Conservation (phyloP, 2,329 filamentous ascomycete genomes). For the Botrytis fabae region DNA sequence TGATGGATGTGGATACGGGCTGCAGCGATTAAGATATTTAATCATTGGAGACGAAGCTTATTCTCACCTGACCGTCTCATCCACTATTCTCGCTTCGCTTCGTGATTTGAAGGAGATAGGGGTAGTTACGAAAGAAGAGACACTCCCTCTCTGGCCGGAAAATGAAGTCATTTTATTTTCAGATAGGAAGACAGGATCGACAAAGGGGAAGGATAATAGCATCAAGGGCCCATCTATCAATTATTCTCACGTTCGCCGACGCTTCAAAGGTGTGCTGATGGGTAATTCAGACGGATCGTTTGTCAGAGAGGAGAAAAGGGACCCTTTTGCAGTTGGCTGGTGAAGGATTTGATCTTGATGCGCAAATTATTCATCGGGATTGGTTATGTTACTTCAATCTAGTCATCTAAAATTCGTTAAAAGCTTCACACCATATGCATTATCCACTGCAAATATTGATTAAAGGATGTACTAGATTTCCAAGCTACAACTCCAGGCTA, state of each 20-base stretch:
- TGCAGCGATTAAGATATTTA: neutral
- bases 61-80: conserved; percentile 2
- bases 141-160: neutral
- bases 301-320: conserved; percentile 10
- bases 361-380: neutral
- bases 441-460: neutral
- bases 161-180: neutral
- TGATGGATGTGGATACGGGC: neutral
- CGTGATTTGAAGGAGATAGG: conserved; percentile 3
- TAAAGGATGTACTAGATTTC: neutral
- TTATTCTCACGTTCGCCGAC: neutral
- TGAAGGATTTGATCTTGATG: conserved; percentile 1
- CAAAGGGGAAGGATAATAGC: neutral
- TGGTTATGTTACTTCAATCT: neutral
- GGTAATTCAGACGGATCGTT: conserved; percentile 1
- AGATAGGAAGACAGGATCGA: neutral
- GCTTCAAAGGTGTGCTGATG: neutral
- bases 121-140: neutral
- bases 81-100: neutral
- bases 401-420: neutral
- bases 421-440: neutral
- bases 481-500: neutral
- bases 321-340: neutral
- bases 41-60: neutral
- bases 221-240: neutral